Base-by-base conservation (phyloP, 2,329 filamentous ascomycete species). In the Ophiosphaerella korrae region DNA sequence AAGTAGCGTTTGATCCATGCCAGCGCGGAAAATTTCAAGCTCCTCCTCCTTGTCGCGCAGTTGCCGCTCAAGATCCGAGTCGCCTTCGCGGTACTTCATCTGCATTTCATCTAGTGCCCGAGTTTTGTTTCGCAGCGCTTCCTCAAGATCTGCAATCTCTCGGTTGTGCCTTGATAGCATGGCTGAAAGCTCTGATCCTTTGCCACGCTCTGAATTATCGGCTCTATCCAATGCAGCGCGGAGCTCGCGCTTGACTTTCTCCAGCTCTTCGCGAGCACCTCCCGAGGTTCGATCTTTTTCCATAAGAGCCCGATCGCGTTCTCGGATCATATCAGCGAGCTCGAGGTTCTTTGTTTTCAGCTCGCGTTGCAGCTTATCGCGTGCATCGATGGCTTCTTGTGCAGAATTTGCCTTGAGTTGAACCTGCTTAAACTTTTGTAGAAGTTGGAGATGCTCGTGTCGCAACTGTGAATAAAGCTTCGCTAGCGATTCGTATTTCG, bases 311-410 rank as follows among this genome's bases (percentile, higher is more conserved):
- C 94, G 86, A 70, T 99, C 94, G 63, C 94, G 84, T 78, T 99
- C 94, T 37, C 94, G 86, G 59, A 99, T 99, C 94, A 99, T 97
- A 73, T 97, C 92, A 29, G 94, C 94, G 55, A 99, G 78, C 74
- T 99, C 94, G n/a, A 99, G 80, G 71, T 99, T 99, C 84, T 99
- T 99, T 26, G 93, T 97, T 84, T 99, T 99, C 73, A 99, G 89
- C 77, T 99, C 94, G 31, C 93, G 88, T 78, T 97, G 92, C 45
- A 99, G 82, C 79, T 95, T 96, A 78, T 99, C 94, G 7, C 93
- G 88, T 63, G 85, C 87, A 50, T 97, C 94, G 57, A 97, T 96
- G 1, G 94, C 94, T 77, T 99, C 94, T 71, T 97, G 93, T 0
- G 94, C 94, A 5, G 92, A 97, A 13, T 93, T 92, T 1, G 94